Conservation (phyloP, 2,329 filamentous ascomycete genomes). For the Sporothrix schenckii region DNA sequence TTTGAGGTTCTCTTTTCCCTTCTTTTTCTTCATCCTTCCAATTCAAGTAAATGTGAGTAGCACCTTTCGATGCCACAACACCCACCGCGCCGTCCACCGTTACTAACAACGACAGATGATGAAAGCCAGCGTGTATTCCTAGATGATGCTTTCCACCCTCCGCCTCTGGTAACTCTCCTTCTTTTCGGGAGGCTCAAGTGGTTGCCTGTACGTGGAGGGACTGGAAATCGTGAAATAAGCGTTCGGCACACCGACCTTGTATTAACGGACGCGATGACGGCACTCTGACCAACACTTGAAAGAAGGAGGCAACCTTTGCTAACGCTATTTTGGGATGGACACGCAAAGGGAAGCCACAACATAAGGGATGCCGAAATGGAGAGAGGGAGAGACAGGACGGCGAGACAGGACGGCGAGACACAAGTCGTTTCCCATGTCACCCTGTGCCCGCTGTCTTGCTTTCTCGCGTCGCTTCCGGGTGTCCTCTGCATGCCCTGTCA, state of each 20-base stretch:
- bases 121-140: slow-evolving; percentile 93
- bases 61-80: slow-evolving; percentile 35
- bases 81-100: neutral
- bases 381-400: neutral
- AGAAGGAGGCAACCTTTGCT: slow-evolving; percentile 35
- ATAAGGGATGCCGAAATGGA: neutral
- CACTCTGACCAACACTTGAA: slow-evolving; percentile 76
- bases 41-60: slow-evolving; percentile 89
- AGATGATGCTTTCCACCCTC: slow-evolving; percentile 74
- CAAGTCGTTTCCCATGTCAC: slow-evolving; percentile 20
- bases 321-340: neutral
- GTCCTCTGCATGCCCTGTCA: neutral
- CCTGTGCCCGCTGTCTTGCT: neutral
- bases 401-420: slow-evolving; percentile 12
- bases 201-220: slow-evolving; percentile 63
- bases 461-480: slow-evolving; percentile 10
- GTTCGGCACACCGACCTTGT: slow-evolving; percentile 99
- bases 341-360: neutral
- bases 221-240: slow-evolving; percentile 89
- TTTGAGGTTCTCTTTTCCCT: slow-evolving; percentile 43
- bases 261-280: slow-evolving; percentile 96
- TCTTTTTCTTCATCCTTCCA: slow-evolving; percentile 83
- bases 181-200: slow-evolving; percentile 77
- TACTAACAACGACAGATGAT: slow-evolving; percentile 74
- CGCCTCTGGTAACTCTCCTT: slow-evolving; percentile 80